phyloP scores from a whole-genome alignment of 257 asterid species.

The Scutellaria barbata region DNA sequence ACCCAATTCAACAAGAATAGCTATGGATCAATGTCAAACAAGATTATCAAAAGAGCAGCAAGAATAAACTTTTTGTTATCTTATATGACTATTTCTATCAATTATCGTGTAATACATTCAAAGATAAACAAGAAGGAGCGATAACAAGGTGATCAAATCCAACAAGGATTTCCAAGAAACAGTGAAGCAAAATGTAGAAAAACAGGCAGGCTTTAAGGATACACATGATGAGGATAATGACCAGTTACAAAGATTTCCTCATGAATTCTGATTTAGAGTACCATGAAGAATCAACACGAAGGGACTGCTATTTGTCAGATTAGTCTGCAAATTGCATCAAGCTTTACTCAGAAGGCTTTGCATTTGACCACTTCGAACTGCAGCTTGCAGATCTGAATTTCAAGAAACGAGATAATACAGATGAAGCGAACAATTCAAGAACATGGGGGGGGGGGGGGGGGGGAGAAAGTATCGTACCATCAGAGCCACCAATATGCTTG shows the following conservation, averaged over 20 bases:
- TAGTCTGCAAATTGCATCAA: conserved; percentile 36
- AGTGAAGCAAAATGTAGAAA: not conserved
- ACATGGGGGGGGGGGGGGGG: not conserved
- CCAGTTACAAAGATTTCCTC: not conserved
- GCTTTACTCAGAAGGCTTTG: conserved; percentile 53
- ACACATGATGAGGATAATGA: not conserved
- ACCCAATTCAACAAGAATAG: too few species aligned
- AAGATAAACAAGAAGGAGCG: too few species aligned
- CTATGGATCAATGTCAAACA: too few species aligned
- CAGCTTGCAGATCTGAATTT: conserved; percentile 53
- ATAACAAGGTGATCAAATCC: conserved; percentile 1
- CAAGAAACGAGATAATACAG: not conserved
- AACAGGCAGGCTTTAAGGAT: not conserved
- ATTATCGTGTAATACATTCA: too few species aligned
- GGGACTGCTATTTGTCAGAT: conserved; percentile 9
- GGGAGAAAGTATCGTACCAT: conserved; percentile 51
- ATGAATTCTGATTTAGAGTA: not conserved
- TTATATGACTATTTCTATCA: too few species aligned
- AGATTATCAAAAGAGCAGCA: too few species aligned
- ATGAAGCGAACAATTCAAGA: not conserved
- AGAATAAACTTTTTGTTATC: too few species aligned
- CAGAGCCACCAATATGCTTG: conserved; percentile 95
- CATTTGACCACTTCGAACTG: conserved; percentile 50
- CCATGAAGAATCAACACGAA: not conserved
- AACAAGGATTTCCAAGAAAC: not conserved